Evolutionary conservation across 345 rosid genomes (phyloP), one percentile per base, ranked within the genome.

Genomic region (Gossypium ekmanianum): DNA sequence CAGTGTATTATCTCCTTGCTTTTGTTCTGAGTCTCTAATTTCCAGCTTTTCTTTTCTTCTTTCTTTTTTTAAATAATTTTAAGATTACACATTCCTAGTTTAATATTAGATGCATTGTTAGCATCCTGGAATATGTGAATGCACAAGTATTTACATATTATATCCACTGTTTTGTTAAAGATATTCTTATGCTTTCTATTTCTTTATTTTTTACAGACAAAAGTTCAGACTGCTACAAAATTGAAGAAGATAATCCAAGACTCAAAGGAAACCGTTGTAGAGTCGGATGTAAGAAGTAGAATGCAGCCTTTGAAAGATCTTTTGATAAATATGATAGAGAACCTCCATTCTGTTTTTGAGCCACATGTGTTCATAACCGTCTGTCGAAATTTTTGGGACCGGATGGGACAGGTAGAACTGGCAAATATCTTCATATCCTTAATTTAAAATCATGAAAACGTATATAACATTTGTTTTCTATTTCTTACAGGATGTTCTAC

Each of bases 361-460:
- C 88, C 92, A n/a, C 87, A 83, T 75, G 92, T 95, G 34, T 95
- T 95, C 77, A 79, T 91, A 62, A 76, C 89, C 2, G 77, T 89
- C 52, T 90, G 94, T 73, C 89, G 96, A 71, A 90, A 88, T 72
- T 87, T 90, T 62, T 95, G 99, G 99, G 96, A 93, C 75, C 88
- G 91, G 27, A 79, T 90, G 96, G 98, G 98, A 69, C 90, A 90
- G 91, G 98, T 92, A 78, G 34, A 55, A 10, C 48, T 27, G 50
- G 69, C 9, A 24, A 45, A 54, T 63, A 9, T 16, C 29, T 20
- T 44, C 65, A 9, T 27, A 68, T 48, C n/a, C 41, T 68, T 14
- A 16, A 9, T 22, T 14, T 9, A 9, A 27, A 69, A 3, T 69
- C 57, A 26, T 26, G 41, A 50, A 5, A 34, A 50, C 58, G 24